Percentiles rank a stretch among this genome's conserved stretches.
Conservation (phyloP, 2,329 filamentous ascomycete species). For the Biscogniauxia mediterranea region DNA sequence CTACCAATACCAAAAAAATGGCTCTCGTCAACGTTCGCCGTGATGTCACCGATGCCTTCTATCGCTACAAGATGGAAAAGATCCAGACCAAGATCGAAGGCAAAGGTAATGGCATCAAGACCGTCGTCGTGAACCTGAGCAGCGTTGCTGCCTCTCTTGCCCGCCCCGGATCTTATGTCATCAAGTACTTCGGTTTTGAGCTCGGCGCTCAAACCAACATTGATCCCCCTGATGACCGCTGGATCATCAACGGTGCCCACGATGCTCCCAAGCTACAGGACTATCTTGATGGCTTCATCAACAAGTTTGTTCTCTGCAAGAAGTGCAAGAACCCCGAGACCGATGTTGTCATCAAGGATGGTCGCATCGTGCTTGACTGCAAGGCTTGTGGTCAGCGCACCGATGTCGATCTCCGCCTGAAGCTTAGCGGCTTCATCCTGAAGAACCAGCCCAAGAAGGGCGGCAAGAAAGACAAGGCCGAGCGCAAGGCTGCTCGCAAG, state of each 20-base stretch:
- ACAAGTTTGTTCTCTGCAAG: slow-evolving; percentile 98
- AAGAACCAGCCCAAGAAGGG: slow-evolving; percentile 93
- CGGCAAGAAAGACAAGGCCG: slow-evolving; percentile 90
- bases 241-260: slow-evolving; percentile 99
- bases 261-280: slow-evolving; percentile 95
- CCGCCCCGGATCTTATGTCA: slow-evolving; percentile 89
- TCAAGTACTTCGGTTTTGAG: slow-evolving; percentile 99
- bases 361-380: slow-evolving; percentile 89
- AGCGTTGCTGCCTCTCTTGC: slow-evolving; percentile 90
- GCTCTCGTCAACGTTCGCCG: slow-evolving; percentile 97
- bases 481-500: slow-evolving; percentile 85
- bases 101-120: slow-evolving; percentile 99
- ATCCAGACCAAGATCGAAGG: slow-evolving; percentile 99
- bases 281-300: slow-evolving; percentile 96
- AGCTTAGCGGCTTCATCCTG: slow-evolving; percentile 94
- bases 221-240: slow-evolving; percentile 94
- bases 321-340: slow-evolving; percentile 99
- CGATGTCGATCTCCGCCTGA: slow-evolving; percentile 87
- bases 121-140: slow-evolving; percentile 92
- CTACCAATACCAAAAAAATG: slow-evolving; percentile 65
- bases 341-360: slow-evolving; percentile 91
- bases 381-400: slow-evolving; percentile 96
- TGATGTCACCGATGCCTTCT: slow-evolving; percentile 98
- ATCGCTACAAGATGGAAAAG: slow-evolving; percentile 99
- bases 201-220: slow-evolving; percentile 98